These are phyloP conservation scores for Deinandra increscens DNA, from an alignment of 129 eudicot species.

Conservation along the genomic window DNA sequence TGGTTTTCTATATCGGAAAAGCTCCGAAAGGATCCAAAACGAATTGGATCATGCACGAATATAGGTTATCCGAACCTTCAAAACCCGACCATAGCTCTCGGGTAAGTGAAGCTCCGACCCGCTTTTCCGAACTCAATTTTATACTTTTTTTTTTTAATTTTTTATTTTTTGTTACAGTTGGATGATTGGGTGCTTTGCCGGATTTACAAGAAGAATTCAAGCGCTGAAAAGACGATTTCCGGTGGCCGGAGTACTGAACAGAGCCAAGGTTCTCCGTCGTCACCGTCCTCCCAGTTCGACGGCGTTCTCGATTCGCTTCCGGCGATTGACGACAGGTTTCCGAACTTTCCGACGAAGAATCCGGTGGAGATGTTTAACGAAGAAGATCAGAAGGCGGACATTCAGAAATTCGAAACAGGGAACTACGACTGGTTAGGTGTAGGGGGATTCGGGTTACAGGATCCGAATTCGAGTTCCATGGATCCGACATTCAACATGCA, in stretches of 20 bases:
- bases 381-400: slow-evolving; percentile 45
- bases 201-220: slow-evolving; percentile 78
- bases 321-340: slow-evolving; percentile 46
- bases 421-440: slow-evolving; percentile 60
- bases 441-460: slow-evolving; percentile 46
- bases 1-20: slow-evolving; percentile 83
- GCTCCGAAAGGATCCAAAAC: slow-evolving; percentile 91
- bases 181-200: slow-evolving; percentile 98
- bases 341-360: slow-evolving; percentile 43
- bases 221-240: slow-evolving; percentile 40
- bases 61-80: slow-evolving; percentile 62
- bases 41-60: slow-evolving; percentile 98
- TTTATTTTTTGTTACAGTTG: slow-evolving; percentile 42
- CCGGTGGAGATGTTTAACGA: slow-evolving; percentile 28
- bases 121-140: background rate
- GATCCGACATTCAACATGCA: slow-evolving; percentile 40
- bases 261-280: slow-evolving; percentile 64
- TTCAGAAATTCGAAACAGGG: slow-evolving; percentile 51
- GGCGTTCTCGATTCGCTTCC: slow-evolving; percentile 65
- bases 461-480: slow-evolving; percentile 27
- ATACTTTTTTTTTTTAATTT: background rate
- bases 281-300: slow-evolving; percentile 70
- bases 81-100: slow-evolving; percentile 44
- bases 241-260: slow-evolving; percentile 50
- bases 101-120: slow-evolving; percentile 37